Conservation (phyloP, 768 basidiomycete genomes). For the Suillus weaverae region DNA sequence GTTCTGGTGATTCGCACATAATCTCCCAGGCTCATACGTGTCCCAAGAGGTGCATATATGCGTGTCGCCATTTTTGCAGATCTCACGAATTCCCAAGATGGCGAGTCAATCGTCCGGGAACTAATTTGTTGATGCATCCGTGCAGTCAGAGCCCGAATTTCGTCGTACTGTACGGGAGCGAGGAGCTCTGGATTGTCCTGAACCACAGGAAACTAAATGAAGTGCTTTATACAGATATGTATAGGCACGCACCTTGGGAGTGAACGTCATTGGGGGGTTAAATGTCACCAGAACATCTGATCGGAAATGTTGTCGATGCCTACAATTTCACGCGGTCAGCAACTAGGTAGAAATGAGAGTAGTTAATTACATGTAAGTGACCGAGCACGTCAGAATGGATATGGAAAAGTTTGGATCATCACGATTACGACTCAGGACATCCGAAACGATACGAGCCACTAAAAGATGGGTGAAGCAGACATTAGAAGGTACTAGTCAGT, state of each 20-base stretch:
- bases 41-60: conserved; percentile 88
- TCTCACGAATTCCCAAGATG: conserved; percentile 79
- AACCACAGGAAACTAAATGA: conserved; percentile 8
- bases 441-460: conserved; percentile 83
- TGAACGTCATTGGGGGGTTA: conserved; percentile 66
- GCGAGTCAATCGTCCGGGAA: conserved; percentile 78
- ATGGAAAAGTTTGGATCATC: conserved; percentile 71
- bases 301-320: conserved; percentile 85
- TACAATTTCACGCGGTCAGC: conserved; percentile 28
- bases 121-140: conserved; percentile 69
- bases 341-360: not conserved
- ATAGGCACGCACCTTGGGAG: conserved; percentile 50
- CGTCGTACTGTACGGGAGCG: conserved; percentile 59
- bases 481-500: not conserved
- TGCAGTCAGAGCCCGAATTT: conserved; percentile 61
- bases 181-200: conserved; percentile 74
- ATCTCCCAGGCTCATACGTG: conserved; percentile 81
- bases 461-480: conserved; percentile 4
- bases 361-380: conserved; percentile 70
- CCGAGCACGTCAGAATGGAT: conserved; percentile 71
- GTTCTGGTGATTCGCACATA: conserved; percentile 73
- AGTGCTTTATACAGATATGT: not conserved
- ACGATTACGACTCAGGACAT: conserved; percentile 69
- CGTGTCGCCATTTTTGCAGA: conserved; percentile 74
- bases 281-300: conserved; percentile 87